Conservation (phyloP, 257 asterid genomes). For the Primulina huaijiensis region DNA sequence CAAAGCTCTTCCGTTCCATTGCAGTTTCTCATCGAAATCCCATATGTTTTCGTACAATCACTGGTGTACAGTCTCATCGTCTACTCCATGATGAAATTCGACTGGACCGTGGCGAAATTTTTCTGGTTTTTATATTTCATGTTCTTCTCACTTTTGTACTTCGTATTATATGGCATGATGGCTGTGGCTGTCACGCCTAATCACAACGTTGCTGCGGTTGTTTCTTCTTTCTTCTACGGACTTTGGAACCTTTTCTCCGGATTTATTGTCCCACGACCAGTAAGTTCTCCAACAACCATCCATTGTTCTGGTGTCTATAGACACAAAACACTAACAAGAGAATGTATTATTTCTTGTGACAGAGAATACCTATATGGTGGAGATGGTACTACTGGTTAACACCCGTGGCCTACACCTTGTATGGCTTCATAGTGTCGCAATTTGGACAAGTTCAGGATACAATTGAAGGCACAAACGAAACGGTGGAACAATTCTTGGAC, state of each 20-base stretch:
- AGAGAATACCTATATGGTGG: conserved; percentile 83
- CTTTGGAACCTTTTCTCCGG: conserved; percentile 77
- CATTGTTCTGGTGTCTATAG: not conserved
- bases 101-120: conserved; percentile 61
- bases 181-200: conserved; percentile 71
- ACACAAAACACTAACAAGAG: not conserved
- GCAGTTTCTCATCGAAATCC: conserved; percentile 63
- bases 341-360: conserved; percentile 3
- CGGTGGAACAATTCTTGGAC: conserved; percentile 33
- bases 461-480: conserved; percentile 15
- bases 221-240: conserved; percentile 49
- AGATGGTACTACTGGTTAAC: conserved; percentile 80
- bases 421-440: conserved; percentile 59
- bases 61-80: conserved; percentile 47
- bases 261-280: conserved; percentile 66
- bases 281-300: conserved; percentile 31
- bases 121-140: conserved; percentile 65
- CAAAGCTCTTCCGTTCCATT: not conserved
- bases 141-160: conserved; percentile 60
- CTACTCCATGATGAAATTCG: conserved; percentile 64
- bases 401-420: conserved; percentile 61
- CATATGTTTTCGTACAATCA: conserved; percentile 53
- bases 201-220: conserved; percentile 54
- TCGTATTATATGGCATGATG: conserved; percentile 77
- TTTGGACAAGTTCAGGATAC: conserved; percentile 46